A percentile compares a stretch with the other conserved stretches of the same genome.
These are phyloP conservation scores for Metschnikowia proteae DNA, from an alignment of 805 yeast species.

Conservation along the genomic window DNA sequence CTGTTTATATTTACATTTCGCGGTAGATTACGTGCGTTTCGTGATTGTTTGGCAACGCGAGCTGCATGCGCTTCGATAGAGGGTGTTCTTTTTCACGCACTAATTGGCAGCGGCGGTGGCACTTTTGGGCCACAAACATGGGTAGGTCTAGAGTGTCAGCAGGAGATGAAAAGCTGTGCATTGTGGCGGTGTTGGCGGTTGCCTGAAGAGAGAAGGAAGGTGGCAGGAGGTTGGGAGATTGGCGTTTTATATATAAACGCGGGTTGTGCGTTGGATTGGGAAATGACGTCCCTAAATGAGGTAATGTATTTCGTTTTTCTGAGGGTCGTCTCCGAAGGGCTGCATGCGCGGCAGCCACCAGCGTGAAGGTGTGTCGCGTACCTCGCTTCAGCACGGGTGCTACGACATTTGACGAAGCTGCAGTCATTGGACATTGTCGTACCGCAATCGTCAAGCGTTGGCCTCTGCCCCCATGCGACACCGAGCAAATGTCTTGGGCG, in stretches of 20 bases:
- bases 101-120: neutral
- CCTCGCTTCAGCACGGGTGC: neutral
- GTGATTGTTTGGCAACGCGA: conserved; percentile 7
- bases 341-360: neutral
- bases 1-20: conserved; percentile 13
- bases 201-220: too few relatives aligned
- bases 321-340: neutral
- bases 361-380: neutral
- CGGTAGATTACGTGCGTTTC: conserved; percentile 15
- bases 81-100: neutral
- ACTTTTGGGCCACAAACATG: neutral
- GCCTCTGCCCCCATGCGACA: too few relatives aligned
- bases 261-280: neutral
- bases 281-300: neutral
- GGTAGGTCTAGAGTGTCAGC: too few relatives aligned
- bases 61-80: neutral
- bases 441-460: too few relatives aligned
- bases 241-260: too few relatives aligned
- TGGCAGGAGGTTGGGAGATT: too few relatives aligned
- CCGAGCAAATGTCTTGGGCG: too few relatives aligned
- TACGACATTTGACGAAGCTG: neutral
- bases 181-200: too few relatives aligned
- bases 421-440: too few relatives aligned
- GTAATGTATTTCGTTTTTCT: neutral
- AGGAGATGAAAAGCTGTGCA: too few relatives aligned